A percentile compares a stretch with the other conserved stretches of the same genome.
Evolutionary conservation across 257 asterid species (phyloP).

Genomic region (Haberlea rhodopensis): DNA sequence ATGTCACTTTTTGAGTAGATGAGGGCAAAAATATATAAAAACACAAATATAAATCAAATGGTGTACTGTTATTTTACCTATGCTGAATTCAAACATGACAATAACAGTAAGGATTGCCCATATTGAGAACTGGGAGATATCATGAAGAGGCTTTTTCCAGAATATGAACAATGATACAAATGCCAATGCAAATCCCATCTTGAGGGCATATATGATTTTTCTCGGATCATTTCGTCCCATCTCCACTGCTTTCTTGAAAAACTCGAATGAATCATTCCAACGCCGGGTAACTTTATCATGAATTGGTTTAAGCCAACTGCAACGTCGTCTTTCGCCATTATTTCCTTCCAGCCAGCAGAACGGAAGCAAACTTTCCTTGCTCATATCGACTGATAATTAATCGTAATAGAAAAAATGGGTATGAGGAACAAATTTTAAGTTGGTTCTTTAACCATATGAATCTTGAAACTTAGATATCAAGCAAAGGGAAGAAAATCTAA

Average conservation of each 20-base stretch:
- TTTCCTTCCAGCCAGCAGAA: slow-evolving; percentile 16
- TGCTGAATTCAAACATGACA: slow-evolving; percentile 81
- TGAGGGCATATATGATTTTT: slow-evolving; percentile 53
- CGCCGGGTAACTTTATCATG: background rate
- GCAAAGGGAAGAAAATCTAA: background rate
- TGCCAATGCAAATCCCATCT: slow-evolving; percentile 67
- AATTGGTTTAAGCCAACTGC: slow-evolving; percentile 16
- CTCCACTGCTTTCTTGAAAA: slow-evolving; percentile 36
- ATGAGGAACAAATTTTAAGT: background rate
- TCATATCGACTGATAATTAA: slow-evolving; percentile 22
- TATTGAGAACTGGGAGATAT: slow-evolving; percentile 51
- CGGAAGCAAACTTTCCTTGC: slow-evolving; percentile 37
- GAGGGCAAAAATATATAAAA: background rate
- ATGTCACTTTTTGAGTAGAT: background rate
- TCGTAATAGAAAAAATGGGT: background rate
- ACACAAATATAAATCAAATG: background rate
- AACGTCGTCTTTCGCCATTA: slow-evolving; percentile 20
- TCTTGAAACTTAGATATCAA: background rate
- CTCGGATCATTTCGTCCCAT: slow-evolving; percentile 75
- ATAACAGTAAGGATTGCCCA: slow-evolving; percentile 80
- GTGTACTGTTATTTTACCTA: slow-evolving; percentile 38
- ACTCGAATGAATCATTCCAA: slow-evolving; percentile 13
- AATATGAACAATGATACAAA: slow-evolving; percentile 58
- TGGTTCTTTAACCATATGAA: background rate
- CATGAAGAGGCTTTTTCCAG: slow-evolving; percentile 51